These are phyloP conservation scores for Ceratobasidium sp. DNA, from an alignment of 1,284 basidiomycete genomes.

Conservation along the genomic window DNA sequence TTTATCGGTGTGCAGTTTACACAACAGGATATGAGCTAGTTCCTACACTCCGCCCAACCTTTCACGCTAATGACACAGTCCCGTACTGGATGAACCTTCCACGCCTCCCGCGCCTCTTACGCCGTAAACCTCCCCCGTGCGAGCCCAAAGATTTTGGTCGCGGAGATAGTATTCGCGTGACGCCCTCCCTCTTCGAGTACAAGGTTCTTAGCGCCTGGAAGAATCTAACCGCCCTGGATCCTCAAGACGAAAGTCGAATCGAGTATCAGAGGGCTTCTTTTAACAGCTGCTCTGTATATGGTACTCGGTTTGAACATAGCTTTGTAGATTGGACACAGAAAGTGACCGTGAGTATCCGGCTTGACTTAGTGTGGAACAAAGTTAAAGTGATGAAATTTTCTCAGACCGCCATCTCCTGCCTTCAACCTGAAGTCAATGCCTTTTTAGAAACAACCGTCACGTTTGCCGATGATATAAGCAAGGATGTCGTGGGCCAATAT, in stretches of 20 bases:
- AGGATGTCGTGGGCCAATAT: slow-evolving; percentile 24
- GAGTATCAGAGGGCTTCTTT: slow-evolving; percentile 23
- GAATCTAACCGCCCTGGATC: not conserved
- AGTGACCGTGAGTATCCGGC: not conserved
- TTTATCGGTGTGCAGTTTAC: slow-evolving; percentile 13
- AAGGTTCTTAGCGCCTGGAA: slow-evolving; percentile 37
- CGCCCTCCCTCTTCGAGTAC: slow-evolving; percentile 31
- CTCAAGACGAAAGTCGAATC: slow-evolving; percentile 5
- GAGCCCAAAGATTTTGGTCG: slow-evolving; percentile 33
- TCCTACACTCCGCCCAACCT: slow-evolving; percentile 5
- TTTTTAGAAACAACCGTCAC: slow-evolving; percentile 20
- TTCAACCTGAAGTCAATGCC: not conserved
- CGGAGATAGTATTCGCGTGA: slow-evolving; percentile 22
- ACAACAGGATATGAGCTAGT: slow-evolving; percentile 31
- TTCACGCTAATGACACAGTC: slow-evolving; percentile 13
- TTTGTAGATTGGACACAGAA: slow-evolving; percentile 12
- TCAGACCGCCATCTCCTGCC: slow-evolving; percentile 24
- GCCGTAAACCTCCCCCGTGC: slow-evolving; percentile 17
- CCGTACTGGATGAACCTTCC: slow-evolving; percentile 19
- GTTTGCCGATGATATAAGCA: slow-evolving; percentile 19
- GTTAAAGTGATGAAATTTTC: not conserved
- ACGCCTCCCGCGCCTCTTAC: slow-evolving; percentile 16
- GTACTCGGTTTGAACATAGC: slow-evolving; percentile 17
- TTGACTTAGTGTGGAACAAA: not conserved
- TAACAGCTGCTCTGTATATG: slow-evolving; percentile 15